Conservation (phyloP, 176 grass and related monocot genomes). For the Oryza glaberrima region DNA sequence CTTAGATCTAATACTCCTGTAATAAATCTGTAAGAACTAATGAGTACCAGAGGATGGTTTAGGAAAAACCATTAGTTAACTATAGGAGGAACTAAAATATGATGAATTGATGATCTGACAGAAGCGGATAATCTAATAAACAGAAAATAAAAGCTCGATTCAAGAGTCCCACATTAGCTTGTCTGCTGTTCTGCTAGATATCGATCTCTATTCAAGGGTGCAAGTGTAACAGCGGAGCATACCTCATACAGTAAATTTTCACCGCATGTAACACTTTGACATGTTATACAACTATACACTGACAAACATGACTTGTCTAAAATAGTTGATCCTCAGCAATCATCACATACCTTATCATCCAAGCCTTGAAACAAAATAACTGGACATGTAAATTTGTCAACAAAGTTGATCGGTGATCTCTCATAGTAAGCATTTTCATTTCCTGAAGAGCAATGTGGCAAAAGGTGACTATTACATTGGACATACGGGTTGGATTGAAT, state of each 20-base stretch:
- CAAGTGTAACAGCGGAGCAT: not conserved
- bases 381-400: slow-evolving; percentile 85
- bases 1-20: not conserved
- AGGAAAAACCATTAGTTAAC: not conserved
- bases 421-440: slow-evolving; percentile 66
- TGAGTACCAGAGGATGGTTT: not conserved
- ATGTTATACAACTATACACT: slow-evolving; percentile 4
- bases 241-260: not conserved
- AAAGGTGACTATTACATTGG: slow-evolving; percentile 10
- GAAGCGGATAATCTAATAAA: not conserved
- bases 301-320: not conserved
- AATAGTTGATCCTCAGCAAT: not conserved
- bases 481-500: slow-evolving; percentile 7
- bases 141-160: not conserved
- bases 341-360: slow-evolving; percentile 82
- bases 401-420: slow-evolving; percentile 86
- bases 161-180: not conserved
- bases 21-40: not conserved
- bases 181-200: not conserved
- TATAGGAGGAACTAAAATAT: not conserved
- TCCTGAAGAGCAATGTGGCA: slow-evolving; percentile 48
- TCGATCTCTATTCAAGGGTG: not conserved
- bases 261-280: not conserved
- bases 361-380: slow-evolving; percentile 96
- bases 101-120: not conserved